These are phyloP conservation scores for Candida cerambycidarum DNA, from an alignment of 805 yeast genomes.

Conservation along the genomic window DNA sequence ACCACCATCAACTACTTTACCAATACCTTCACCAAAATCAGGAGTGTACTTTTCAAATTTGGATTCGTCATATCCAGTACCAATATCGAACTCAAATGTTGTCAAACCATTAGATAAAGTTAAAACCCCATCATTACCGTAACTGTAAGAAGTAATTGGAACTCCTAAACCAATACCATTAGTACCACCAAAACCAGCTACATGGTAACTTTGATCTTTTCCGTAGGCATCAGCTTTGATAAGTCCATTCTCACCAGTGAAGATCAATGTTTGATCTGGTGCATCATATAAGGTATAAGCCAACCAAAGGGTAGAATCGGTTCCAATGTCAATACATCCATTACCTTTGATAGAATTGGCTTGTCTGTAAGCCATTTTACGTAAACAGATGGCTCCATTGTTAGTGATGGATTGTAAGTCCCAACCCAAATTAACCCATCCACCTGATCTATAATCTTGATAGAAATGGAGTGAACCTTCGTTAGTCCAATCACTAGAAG, in stretches of 20 bases:
- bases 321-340: conserved; percentile 25
- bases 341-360: conserved; percentile 19
- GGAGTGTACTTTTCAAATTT: conserved; percentile 16
- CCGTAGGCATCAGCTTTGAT: conserved; percentile 18
- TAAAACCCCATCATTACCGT: conserved; percentile 15
- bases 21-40: conserved; percentile 20
- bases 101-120: conserved; percentile 15
- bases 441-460: conserved; percentile 21
- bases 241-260: conserved; percentile 15
- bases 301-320: conserved; percentile 18
- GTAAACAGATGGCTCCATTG: conserved; percentile 25
- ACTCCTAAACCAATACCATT: conserved; percentile 25
- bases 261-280: conserved; percentile 17
- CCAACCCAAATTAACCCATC: conserved; percentile 20
- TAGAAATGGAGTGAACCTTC: conserved; percentile 22
- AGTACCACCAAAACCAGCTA: conserved; percentile 29
- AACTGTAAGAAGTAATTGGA: conserved; percentile 14
- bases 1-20: conserved; percentile 21
- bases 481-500: conserved; percentile 20
- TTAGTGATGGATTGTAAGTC: conserved; percentile 19
- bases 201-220: conserved; percentile 20
- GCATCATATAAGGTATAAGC: conserved; percentile 17
- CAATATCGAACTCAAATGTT: conserved; percentile 19
- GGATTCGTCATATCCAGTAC: conserved; percentile 21
- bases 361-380: conserved; percentile 22